phyloP scores from a whole-genome alignment of 2,329 filamentous ascomycete species.

The Aaosphaeria arxii region DNA sequence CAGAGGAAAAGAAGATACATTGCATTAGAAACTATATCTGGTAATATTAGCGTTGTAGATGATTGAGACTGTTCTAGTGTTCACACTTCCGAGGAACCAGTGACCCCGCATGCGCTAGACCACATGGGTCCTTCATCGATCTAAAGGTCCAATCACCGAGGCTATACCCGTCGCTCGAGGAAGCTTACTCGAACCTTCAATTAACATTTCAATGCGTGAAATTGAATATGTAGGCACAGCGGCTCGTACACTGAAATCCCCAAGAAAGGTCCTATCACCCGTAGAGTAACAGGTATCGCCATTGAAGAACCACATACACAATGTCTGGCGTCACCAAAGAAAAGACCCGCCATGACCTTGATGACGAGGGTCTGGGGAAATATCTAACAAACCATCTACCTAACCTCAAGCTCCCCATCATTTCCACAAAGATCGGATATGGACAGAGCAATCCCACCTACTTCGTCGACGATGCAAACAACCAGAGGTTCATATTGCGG shows the following conservation, averaged over 20 bases:
- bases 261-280: not conserved
- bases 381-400: constrained; percentile 28
- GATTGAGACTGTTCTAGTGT: no score
- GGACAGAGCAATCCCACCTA: constrained; percentile 98
- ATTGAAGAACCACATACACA: not conserved
- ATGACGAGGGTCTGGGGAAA: constrained; percentile 24
- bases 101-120: constrained; percentile 11
- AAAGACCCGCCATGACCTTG: constrained; percentile 24
- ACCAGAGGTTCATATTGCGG: constrained; percentile 75
- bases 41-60: no score
- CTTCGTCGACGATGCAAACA: constrained; percentile 68
- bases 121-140: not conserved
- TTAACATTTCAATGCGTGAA: not conserved
- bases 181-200: constrained; percentile 9
- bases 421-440: constrained; percentile 70
- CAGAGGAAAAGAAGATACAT: no score
- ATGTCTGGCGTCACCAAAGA: constrained; percentile 14
- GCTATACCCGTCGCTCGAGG: constrained; percentile 14
- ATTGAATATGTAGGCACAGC: not conserved
- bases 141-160: constrained; percentile 11
- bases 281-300: not conserved
- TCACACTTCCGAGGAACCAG: no score
- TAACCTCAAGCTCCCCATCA: constrained; percentile 19
- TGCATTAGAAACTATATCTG: no score
- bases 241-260: not conserved